phyloP scores from a whole-genome alignment of 2,329 filamentous ascomycete genomes.

The Karstenula rhodostoma region DNA sequence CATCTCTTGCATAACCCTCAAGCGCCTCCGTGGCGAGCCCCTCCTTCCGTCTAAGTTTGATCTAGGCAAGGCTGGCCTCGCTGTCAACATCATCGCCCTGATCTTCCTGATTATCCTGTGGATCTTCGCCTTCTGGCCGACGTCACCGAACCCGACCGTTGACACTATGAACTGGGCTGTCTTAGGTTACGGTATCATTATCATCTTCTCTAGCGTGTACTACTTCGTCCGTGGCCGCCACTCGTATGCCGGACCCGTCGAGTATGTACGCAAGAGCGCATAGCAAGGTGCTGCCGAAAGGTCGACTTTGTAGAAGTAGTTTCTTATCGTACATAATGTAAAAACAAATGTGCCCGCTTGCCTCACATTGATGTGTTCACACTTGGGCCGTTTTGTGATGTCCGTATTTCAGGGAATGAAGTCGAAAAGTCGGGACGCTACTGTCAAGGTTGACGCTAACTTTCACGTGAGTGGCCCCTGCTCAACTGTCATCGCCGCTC shows the following conservation, averaged over 20 bases:
- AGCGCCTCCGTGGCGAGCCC: slow-evolving; percentile 51
- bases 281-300: neutral
- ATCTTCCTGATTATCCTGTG: slow-evolving; percentile 50
- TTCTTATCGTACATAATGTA: slow-evolving; percentile 1
- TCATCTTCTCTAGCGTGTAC: slow-evolving; percentile 52
- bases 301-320: slow-evolving; percentile 1
- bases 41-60: slow-evolving; percentile 56
- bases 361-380: neutral
- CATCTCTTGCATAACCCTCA: slow-evolving; percentile 55
- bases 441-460: neutral
- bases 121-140: slow-evolving; percentile 54
- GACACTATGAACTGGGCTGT: slow-evolving; percentile 56
- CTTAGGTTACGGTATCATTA: slow-evolving; percentile 51
- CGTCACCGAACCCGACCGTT: slow-evolving; percentile 21
- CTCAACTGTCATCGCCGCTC: too few species aligned
- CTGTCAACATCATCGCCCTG: slow-evolving; percentile 52
- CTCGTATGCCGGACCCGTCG: slow-evolving; percentile 43
- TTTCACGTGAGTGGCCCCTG: too few species aligned
- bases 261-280: slow-evolving; percentile 22
- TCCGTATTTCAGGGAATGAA: neutral
- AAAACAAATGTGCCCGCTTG: neutral
- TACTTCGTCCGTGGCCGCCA: slow-evolving; percentile 50
- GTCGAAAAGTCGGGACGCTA: neutral
- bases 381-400: neutral
- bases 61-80: slow-evolving; percentile 54